These are phyloP conservation scores for Gynochthodes officinalis DNA, from an alignment of 257 asterid genomes.

Conservation along the genomic window DNA sequence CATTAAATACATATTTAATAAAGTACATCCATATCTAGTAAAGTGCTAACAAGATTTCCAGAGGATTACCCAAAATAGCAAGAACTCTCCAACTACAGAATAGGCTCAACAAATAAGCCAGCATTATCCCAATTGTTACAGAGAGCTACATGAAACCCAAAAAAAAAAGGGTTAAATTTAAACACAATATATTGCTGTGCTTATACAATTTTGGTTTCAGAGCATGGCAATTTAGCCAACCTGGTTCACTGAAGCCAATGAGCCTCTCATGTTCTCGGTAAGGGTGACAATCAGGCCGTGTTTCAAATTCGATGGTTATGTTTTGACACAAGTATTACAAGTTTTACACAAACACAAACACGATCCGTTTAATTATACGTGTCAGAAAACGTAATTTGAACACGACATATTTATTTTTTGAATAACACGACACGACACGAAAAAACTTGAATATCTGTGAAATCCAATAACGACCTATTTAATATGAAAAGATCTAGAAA, in stretches of 20 bases:
- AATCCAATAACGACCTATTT: too few species aligned
- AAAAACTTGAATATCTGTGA: too few species aligned
- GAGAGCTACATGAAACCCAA: constrained; percentile 58
- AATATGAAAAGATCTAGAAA: too few species aligned
- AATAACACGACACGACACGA: too few species aligned
- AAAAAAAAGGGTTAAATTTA: background rate
- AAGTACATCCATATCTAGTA: too few species aligned
- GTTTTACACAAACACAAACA: too few species aligned
- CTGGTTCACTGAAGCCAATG: constrained; percentile 88
- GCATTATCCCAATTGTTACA: constrained; percentile 86
- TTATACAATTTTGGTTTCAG: background rate
- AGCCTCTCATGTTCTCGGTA: constrained; percentile 83
- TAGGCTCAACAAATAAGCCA: constrained; percentile 75
- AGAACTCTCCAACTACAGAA: constrained; percentile 81
- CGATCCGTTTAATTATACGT: too few species aligned
- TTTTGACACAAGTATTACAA: too few species aligned
- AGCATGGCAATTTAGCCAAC: constrained; percentile 26
- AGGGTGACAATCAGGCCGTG: too few species aligned
- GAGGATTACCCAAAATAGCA: constrained; percentile 76
- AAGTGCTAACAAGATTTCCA: constrained; percentile 10
- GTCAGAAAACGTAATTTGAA: too few species aligned
- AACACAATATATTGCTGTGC: background rate
- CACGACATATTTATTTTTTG: too few species aligned
- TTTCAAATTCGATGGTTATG: too few species aligned
- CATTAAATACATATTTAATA: background rate